A percentile compares a stretch with the other conserved stretches of the same genome.
These are phyloP conservation scores for Elongisporangium anandrum DNA, from an alignment of 352 stramenopile species.

Conservation along the genomic window DNA sequence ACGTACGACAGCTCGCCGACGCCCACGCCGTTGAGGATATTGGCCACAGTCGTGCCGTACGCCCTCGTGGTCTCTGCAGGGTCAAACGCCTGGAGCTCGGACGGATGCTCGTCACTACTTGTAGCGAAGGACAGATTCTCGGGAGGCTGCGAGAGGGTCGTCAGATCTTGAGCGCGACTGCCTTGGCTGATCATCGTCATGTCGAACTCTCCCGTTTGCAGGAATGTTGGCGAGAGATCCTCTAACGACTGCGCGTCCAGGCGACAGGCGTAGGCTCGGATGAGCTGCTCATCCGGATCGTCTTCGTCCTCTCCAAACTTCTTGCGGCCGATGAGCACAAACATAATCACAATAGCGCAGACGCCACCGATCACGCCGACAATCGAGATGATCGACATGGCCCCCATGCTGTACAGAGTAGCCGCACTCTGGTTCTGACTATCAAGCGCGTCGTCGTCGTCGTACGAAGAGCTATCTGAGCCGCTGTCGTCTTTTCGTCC, in stretches of 20 bases:
- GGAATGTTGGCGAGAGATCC: constrained; percentile 50
- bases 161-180: constrained; percentile 7
- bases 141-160: background rate
- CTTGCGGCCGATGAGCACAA: constrained; percentile 57
- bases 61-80: background rate
- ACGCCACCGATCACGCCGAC: constrained; percentile 67
- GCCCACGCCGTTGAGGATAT: constrained; percentile 3
- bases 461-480: constrained; percentile 5
- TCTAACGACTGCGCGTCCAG: constrained; percentile 35
- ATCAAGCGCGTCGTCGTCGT: constrained; percentile 27
- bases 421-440: constrained; percentile 40
- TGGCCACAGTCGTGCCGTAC: background rate
- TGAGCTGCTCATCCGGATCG: constrained; percentile 4
- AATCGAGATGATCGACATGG: constrained; percentile 65
- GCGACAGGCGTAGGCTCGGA: constrained; percentile 26
- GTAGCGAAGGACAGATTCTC: background rate
- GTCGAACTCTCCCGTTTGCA: constrained; percentile 36
- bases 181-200: constrained; percentile 21
- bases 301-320: constrained; percentile 56
- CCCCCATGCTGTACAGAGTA: constrained; percentile 48
- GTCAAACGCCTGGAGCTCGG: background rate
- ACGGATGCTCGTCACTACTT: background rate
- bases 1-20: constrained; percentile 23
- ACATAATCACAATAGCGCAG: constrained; percentile 43
- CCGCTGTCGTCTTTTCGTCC: background rate